Base-by-base conservation (phyloP, 768 basidiomycete genomes). In the Rhodotorula sphaerocarpa region DNA sequence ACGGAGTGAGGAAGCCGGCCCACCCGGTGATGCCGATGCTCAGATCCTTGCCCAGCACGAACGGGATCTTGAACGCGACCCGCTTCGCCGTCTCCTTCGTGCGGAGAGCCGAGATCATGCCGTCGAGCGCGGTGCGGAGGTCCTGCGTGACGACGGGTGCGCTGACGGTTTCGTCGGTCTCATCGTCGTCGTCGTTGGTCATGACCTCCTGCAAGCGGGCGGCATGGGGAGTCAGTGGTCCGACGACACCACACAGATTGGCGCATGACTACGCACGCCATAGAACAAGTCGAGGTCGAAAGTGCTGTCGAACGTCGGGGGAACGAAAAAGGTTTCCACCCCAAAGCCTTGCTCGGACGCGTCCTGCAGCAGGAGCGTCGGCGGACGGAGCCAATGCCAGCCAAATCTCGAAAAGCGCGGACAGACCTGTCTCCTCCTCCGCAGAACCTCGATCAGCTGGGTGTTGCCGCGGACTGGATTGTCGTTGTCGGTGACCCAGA, bases 401-500 rank as follows among this genome's bases (percentile, higher is more conserved):
- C 2, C n/a, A n/a, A n/a, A n/a, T n/a, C n/a, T n/a, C n/a, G n/a
- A n/a, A 43, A 18, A 27, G 28, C 14, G 12, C 34, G 10, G 18
- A 34, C 55, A 23, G 21, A 61, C 66, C 28, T 16, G 36, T 36
- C 57, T 53, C 42, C 54, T 62, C n/a, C 31, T 50, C 54, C 30
- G 30, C 14, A 65, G 61, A 28, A 53, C 64, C 7, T 36, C 20
- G 27, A 31, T 42, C 23, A 66, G 65, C 47, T 62, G 52, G 0
- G 21, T 25, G 30, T 27, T 46, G n/a, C 56, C 59, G 12, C n/a
- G 9, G 48, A 63, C 23, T 0, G 90, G 90, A 68, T 87, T 76
- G 70, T 91, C 90, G 68, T 87, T 84, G 72, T 97, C 86, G 0
- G 95, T 97, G 46, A 99, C 87, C 43, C 93, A 77, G 74, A 96